A percentile compares a stretch with the other conserved stretches of the same genome.
phyloP scores from a whole-genome alignment of 2,329 filamentous ascomycete species.

The Aureobasidium sp. region DNA sequence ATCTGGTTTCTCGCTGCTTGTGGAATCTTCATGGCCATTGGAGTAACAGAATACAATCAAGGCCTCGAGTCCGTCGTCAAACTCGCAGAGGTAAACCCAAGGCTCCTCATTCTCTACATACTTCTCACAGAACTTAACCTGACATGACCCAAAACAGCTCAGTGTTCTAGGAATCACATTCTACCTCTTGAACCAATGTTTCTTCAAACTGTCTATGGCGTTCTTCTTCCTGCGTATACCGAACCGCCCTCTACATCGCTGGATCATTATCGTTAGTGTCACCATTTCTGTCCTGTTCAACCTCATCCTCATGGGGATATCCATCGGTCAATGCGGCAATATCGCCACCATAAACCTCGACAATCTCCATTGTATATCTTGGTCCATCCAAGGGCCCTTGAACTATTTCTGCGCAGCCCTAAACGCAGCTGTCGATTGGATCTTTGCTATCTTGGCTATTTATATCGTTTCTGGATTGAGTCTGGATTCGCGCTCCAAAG shows the following conservation, averaged over 20 bases:
- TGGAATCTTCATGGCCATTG: conserved; percentile 3
- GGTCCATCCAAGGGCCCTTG: conserved; percentile 9
- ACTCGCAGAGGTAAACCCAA: neutral
- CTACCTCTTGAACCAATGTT: conserved; percentile 12
- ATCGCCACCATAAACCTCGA: conserved; percentile 5
- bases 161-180: conserved; percentile 1
- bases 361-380: conserved; percentile 2
- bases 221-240: conserved; percentile 14
- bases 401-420: conserved; percentile 12
- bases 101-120: too few relatives aligned
- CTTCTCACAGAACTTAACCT: too few relatives aligned
- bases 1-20: conserved; percentile 11
- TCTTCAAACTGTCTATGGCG: conserved; percentile 13
- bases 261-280: conserved; percentile 9
- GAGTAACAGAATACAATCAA: conserved; percentile 6
- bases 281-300: conserved; percentile 8
- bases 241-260: neutral
- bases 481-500: neutral
- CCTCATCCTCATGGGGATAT: conserved; percentile 10
- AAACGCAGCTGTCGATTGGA: conserved; percentile 13
- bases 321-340: conserved; percentile 12
- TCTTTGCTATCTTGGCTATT: conserved; percentile 10
- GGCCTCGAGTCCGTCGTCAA: conserved; percentile 2
- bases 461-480: conserved; percentile 3
- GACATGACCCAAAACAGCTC: neutral